These are phyloP conservation scores for Achaetomiella virescens DNA, from an alignment of 495 filamentous ascomycete genomes.

Conservation along the genomic window DNA sequence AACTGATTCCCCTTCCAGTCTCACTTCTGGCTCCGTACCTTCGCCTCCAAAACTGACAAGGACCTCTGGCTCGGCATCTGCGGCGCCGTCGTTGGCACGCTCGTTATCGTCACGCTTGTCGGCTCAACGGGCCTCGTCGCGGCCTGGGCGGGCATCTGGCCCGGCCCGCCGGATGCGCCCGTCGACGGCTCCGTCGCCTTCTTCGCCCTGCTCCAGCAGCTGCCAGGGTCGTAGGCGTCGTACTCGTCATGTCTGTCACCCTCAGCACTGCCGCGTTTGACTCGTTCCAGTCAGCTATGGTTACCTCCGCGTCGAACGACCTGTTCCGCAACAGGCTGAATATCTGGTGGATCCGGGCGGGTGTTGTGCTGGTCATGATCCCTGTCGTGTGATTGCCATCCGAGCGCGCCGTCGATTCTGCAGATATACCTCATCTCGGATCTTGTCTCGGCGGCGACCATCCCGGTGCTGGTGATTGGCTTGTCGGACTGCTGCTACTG, in stretches of 20 bases:
- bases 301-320: conserved; percentile 67
- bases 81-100: conserved; percentile 55
- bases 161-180: conserved; percentile 43
- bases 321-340: conserved; percentile 70
- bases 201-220: conserved; percentile 62
- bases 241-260: conserved; percentile 67
- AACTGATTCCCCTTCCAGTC: conserved; percentile 30
- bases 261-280: conserved; percentile 70
- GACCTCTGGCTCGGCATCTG: conserved; percentile 65
- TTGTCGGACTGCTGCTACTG: conserved; percentile 57
- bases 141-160: conserved; percentile 62
- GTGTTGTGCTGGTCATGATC: conserved; percentile 61
- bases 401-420: conserved; percentile 62
- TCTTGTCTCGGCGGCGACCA: conserved; percentile 60
- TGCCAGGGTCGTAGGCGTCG: conserved; percentile 75
- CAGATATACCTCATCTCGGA: conserved; percentile 75
- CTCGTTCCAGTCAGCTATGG: conserved; percentile 68
- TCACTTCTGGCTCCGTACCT: conserved; percentile 75
- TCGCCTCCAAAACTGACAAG: conserved; percentile 67
- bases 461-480: conserved; percentile 63
- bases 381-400: conserved; percentile 65
- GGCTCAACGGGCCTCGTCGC: conserved; percentile 64
- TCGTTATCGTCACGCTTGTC: conserved; percentile 60
- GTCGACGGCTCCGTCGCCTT: conserved; percentile 60
- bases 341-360: conserved; percentile 59